A percentile compares a stretch with the other conserved stretches of the same genome.
Conservation (phyloP, 225 moss, liverwort and hornwort species). For the Lunularia cruciata region DNA sequence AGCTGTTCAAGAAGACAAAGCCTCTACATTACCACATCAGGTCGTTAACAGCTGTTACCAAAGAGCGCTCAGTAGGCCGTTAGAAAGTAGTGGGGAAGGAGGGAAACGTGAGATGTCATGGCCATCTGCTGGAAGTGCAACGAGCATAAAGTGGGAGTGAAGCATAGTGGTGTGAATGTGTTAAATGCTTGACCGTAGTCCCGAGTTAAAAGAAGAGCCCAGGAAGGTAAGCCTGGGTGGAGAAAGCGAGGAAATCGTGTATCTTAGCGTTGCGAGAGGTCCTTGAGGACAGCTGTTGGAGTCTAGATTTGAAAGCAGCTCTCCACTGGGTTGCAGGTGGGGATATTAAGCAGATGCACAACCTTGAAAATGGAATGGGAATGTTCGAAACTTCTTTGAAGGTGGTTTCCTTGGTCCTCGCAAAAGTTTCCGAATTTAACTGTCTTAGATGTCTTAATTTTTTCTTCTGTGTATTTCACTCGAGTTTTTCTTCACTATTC, state of each 20-base stretch:
- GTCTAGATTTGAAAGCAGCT: constrained; percentile 40
- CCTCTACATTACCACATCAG: constrained; percentile 49
- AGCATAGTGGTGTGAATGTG: too few species aligned
- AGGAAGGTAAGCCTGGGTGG: too few species aligned
- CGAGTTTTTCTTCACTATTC: too few species aligned
- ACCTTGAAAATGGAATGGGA: constrained; percentile 28
- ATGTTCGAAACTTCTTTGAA: constrained; percentile 40
- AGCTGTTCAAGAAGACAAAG: constrained; percentile 70
- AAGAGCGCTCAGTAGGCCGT: too few species aligned
- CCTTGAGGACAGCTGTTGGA: constrained; percentile 14
- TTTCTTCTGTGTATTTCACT: background rate
- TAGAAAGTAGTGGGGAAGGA: too few species aligned
- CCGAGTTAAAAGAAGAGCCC: too few species aligned
- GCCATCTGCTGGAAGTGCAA: too few species aligned
- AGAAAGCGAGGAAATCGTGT: too few species aligned
- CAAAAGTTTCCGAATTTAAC: background rate
- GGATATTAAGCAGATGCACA: constrained; percentile 78
- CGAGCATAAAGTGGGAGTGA: too few species aligned
- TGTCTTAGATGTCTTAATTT: background rate
- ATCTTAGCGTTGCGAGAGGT: too few species aligned
- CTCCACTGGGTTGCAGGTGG: constrained; percentile 70
- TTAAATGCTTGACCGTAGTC: too few species aligned
- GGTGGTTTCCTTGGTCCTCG: constrained; percentile 34
- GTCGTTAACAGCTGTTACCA: constrained; percentile 42
- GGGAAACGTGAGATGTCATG: too few species aligned